Evolutionary conservation across 345 rosid genomes (phyloP).

Genomic region (Melastoma malabathricum): DNA sequence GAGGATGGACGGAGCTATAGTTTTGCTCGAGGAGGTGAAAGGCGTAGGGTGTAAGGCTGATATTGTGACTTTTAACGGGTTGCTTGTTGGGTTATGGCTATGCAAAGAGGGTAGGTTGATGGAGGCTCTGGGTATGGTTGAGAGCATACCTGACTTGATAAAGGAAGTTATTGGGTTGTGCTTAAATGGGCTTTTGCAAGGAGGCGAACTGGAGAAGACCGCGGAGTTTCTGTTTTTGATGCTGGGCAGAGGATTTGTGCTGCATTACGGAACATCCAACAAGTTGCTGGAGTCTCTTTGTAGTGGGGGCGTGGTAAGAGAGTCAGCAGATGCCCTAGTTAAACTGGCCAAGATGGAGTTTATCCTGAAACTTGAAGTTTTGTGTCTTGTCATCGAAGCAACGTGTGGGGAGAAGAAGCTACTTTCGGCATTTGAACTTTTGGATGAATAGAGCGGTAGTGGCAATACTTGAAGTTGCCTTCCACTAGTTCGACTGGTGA

Average conservation of each 20-base stretch:
- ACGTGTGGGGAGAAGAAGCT: slow-evolving; percentile 65
- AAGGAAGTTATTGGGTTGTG: slow-evolving; percentile 72
- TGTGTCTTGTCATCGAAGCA: slow-evolving; percentile 44
- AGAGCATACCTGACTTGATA: slow-evolving; percentile 40
- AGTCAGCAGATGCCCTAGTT: slow-evolving; percentile 26
- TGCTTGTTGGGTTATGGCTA: slow-evolving; percentile 65
- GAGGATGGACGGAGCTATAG: slow-evolving; percentile 36
- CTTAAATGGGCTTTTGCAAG: slow-evolving; percentile 50
- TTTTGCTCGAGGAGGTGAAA: slow-evolving; percentile 63
- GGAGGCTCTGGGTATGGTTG: slow-evolving; percentile 56
- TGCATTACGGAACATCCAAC: slow-evolving; percentile 75
- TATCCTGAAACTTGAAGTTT: slow-evolving; percentile 44
- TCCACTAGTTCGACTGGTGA: no score
- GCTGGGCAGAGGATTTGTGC: slow-evolving; percentile 48
- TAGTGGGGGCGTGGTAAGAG: slow-evolving; percentile 37
- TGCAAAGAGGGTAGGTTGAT: slow-evolving; percentile 43
- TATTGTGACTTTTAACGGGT: slow-evolving; percentile 52
- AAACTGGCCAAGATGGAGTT: slow-evolving; percentile 44
- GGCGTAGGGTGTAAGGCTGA: slow-evolving; percentile 53
- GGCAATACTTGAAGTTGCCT: neutral
- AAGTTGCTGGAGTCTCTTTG: slow-evolving; percentile 50
- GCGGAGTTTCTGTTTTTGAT: slow-evolving; percentile 37
- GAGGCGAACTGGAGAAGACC: slow-evolving; percentile 52
- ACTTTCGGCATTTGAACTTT: slow-evolving; percentile 34
- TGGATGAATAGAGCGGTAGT: slow-evolving; percentile 34